phyloP scores from a whole-genome alignment of 2,329 filamentous ascomycete species.

The Penicillium frequentans region DNA sequence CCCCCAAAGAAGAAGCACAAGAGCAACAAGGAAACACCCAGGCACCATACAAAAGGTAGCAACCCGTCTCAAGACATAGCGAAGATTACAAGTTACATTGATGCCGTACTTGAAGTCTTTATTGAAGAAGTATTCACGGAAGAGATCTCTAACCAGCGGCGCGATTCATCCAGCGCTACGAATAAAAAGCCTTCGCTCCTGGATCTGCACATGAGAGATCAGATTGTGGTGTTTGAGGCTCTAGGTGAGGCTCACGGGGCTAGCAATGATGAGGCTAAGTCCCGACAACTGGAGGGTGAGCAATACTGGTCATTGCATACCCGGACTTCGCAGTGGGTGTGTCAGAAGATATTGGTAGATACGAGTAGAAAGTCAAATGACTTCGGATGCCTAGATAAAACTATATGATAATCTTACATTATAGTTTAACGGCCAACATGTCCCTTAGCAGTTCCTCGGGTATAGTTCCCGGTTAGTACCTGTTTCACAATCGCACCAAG shows the following conservation, averaged over 20 bases:
- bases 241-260: conserved; percentile 41
- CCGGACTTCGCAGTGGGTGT: conserved; percentile 47
- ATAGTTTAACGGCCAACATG: background rate
- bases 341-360: conserved; percentile 38
- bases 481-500: background rate
- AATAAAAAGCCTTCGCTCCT: conserved; percentile 44
- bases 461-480: background rate
- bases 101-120: conserved; percentile 47
- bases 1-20: conserved; percentile 4
- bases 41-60: background rate
- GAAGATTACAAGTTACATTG: conserved; percentile 24
- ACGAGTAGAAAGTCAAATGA: background rate
- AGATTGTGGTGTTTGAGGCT: conserved; percentile 61
- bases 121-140: conserved; percentile 40
- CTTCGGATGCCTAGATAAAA: background rate
- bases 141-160: conserved; percentile 43
- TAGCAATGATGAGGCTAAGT: conserved; percentile 10
- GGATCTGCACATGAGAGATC: conserved; percentile 58
- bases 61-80: background rate
- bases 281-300: conserved; percentile 21
- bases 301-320: conserved; percentile 43
- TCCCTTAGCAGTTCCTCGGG: background rate
- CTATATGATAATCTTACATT: background rate
- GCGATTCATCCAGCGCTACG: background rate
- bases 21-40: conserved; percentile 3